phyloP scores from a whole-genome alignment of 1,139 yeast species.

The Ogataea hybrid region DNA sequence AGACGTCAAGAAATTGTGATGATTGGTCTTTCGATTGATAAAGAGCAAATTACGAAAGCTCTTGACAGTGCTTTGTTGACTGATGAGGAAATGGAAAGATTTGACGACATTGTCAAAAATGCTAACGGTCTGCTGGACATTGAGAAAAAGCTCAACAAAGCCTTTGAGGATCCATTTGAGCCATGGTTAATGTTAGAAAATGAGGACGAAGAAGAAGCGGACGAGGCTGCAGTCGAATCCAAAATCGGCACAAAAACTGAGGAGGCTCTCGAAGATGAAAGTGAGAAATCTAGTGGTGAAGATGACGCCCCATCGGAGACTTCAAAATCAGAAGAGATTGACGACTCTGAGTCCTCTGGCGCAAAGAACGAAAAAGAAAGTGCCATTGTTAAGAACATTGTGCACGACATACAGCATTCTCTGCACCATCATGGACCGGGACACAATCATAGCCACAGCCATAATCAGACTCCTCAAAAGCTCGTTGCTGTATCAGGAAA shows the following conservation, averaged over 20 bases:
- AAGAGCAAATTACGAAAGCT: slow-evolving; percentile 1
- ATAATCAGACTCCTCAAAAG: slow-evolving; percentile 1
- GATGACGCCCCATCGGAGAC: slow-evolving; percentile 1
- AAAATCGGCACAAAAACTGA: slow-evolving; percentile 1
- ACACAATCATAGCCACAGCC: slow-evolving; percentile 2
- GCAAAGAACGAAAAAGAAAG: slow-evolving; percentile 1
- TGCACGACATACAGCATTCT: slow-evolving; percentile 1
- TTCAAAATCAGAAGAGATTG: slow-evolving; percentile 1
- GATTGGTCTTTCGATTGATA: slow-evolving; percentile 1
- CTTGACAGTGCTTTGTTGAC: slow-evolving; percentile 2
- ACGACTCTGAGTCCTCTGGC: slow-evolving; percentile 2
- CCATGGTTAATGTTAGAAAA: slow-evolving; percentile 1
- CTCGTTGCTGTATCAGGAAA: slow-evolving; percentile 2
- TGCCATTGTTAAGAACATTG: not conserved
- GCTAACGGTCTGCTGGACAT: slow-evolving; percentile 1
- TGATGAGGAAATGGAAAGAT: slow-evolving; percentile 2
- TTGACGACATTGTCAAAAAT: slow-evolving; percentile 1
- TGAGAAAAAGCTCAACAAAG: slow-evolving; percentile 1
- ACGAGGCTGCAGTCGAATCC: slow-evolving; percentile 2
- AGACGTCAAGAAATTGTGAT: slow-evolving; percentile 2
- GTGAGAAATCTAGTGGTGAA: slow-evolving; percentile 2
- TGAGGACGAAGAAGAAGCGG: slow-evolving; percentile 1
- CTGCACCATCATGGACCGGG: slow-evolving; percentile 1
- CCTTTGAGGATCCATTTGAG: slow-evolving; percentile 2
- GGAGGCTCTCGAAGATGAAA: slow-evolving; percentile 2